Evolutionary conservation across 805 yeast genomes (phyloP), one percentile per base, ranked within the genome.

Genomic region (Cyberlindnera sargentensis): DNA sequence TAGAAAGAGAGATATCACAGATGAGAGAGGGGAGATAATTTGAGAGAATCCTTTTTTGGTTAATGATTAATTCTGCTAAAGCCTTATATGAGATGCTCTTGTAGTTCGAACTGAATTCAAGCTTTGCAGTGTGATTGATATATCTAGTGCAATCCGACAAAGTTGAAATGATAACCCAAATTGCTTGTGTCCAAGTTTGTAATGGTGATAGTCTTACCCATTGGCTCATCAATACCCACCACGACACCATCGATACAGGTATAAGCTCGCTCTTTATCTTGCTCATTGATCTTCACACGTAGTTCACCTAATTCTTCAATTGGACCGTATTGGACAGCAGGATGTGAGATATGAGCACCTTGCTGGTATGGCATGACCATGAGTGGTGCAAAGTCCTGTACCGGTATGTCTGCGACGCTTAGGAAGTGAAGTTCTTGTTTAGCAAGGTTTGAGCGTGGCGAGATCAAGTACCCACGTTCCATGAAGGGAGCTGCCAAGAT

Each of bases 171-270:
- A 35, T 43, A 50, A 4, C 39, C 42, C 8, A 44, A 10, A 1
- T 46, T 47, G 20, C 37, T 40, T 2, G 44, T 42, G 3, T 39
- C 25, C 11, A 47, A 8, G 3, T 42, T 24, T 6, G 23, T 38
- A 25, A 55, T 34, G 6, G 31, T 46, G 25, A 58, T 36, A 8
- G 45, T 27, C 43, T 58, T 57, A 3, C 50, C 55, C 37, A 45
- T 42, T 32, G 61, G 56, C 4, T 52, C 34, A 8, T 42, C 36
- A 5, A 58, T 38, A 8, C 29, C 35, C 6, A 56, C 32, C 8
- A 40, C 34, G 4, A 33, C 30, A 26, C 62, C 62, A 47, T 58
- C 62, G 29, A 56, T 50, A 41, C 58, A 53, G 3, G 49, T 15
- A 4, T 43, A 32, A 3, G 53, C 33, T 20, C 51, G 48, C 10